Conservation (phyloP, 2,329 filamentous ascomycete species). For the Penicillium capsulatum region DNA sequence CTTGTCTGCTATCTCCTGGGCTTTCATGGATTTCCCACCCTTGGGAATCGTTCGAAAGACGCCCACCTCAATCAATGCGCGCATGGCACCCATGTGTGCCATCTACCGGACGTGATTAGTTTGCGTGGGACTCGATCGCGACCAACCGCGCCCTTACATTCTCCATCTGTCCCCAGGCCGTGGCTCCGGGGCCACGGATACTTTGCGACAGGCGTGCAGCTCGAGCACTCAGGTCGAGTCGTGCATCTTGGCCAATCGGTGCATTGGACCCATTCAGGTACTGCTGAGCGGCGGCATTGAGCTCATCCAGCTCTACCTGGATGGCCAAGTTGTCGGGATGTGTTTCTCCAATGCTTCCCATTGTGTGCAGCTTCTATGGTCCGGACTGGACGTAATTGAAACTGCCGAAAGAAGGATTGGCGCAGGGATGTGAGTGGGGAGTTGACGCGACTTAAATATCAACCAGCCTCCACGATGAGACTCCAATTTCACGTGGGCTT, state of each 20-base stretch:
- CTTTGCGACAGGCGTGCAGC: slow-evolving; percentile 12
- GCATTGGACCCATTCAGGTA: background rate
- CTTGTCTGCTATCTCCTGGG: slow-evolving; percentile 7
- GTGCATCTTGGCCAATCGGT: background rate
- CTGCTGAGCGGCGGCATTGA: slow-evolving; percentile 1
- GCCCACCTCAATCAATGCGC: slow-evolving; percentile 18
- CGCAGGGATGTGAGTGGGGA: too few relatives aligned
- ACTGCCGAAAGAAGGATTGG: too few relatives aligned
- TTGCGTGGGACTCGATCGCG: too few relatives aligned
- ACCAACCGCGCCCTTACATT: too few relatives aligned
- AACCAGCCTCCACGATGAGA: too few relatives aligned
- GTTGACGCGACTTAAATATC: too few relatives aligned
- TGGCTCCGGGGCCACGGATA: slow-evolving; percentile 20
- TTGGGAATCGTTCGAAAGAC: slow-evolving; percentile 21
- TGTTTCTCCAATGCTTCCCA: slow-evolving; percentile 7
- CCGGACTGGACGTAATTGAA: too few relatives aligned
- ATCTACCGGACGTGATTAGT: slow-evolving; percentile 10
- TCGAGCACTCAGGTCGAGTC: slow-evolving; percentile 2
- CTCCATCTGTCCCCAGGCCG: slow-evolving; percentile 20
- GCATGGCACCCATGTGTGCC: slow-evolving; percentile 17
- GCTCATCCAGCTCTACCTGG: slow-evolving; percentile 1
- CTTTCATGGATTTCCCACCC: slow-evolving; percentile 13
- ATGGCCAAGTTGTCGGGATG: background rate
- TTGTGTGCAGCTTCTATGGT: too few relatives aligned
- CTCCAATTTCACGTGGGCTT: too few relatives aligned